Conservation (phyloP, 345 rosid species). For the Syzygium oleosum region DNA sequence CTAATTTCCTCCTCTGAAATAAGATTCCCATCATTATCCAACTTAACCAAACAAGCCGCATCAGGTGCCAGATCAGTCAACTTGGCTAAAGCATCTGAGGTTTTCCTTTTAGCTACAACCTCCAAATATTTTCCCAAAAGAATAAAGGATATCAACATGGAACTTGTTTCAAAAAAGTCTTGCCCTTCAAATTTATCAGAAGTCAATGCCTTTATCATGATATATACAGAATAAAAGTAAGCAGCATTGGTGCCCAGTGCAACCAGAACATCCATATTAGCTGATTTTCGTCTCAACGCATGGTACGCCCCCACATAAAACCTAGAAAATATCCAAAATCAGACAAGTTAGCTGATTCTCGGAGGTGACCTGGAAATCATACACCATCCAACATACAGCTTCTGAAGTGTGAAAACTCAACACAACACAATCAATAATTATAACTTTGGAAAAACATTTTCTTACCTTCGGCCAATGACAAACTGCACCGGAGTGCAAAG, state of each 20-base stretch:
- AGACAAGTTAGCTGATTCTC: neutral
- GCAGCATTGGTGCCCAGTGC: constrained; percentile 76
- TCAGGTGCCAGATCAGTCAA: constrained; percentile 68
- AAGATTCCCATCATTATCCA: constrained; percentile 39
- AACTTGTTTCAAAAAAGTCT: constrained; percentile 76
- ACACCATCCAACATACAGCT: neutral
- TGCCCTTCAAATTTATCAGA: constrained; percentile 57
- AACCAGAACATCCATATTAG: constrained; percentile 77
- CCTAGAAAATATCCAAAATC: constrained; percentile 26
- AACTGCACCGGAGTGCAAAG: constrained; percentile 76
- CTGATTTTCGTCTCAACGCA: constrained; percentile 57
- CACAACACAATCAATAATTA: neutral
- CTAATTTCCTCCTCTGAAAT: constrained; percentile 47
- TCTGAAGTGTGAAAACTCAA: neutral
- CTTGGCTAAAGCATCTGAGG: constrained; percentile 76
- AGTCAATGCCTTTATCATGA: constrained; percentile 37
- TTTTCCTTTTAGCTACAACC: constrained; percentile 62
- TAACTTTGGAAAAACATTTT: neutral
- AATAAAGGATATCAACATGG: constrained; percentile 70
- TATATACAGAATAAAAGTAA: constrained; percentile 56
- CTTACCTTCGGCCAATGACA: constrained; percentile 55
- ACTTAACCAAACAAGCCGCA: constrained; percentile 36
- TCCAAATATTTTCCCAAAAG: constrained; percentile 71
- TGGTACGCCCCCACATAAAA: constrained; percentile 62
- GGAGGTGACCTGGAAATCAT: neutral